Percentiles rank a stretch among this genome's conserved stretches.
These are phyloP conservation scores for Chaetomiaceae sp. DNA, from an alignment of 2,329 filamentous ascomycete species.

Conservation along the genomic window DNA sequence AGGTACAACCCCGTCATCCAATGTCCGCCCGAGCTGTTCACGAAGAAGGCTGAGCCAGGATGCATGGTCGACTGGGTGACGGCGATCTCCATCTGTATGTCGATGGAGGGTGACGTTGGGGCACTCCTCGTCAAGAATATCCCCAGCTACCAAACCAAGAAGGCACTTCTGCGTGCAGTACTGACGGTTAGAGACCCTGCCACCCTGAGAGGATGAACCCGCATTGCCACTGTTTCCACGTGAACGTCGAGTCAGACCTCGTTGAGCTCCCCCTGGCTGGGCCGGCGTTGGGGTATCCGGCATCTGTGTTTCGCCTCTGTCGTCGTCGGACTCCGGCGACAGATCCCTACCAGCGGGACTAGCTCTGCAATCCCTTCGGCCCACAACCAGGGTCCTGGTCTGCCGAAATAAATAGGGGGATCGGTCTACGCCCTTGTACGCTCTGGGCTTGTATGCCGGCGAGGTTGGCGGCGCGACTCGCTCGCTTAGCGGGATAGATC, in stretches of 20 bases:
- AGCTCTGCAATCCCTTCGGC: neutral
- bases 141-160: slow-evolving; percentile 32
- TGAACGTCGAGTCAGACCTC: neutral
- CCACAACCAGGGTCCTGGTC: neutral
- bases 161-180: slow-evolving; percentile 41
- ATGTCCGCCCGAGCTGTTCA: slow-evolving; percentile 30
- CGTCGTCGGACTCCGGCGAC: slow-evolving; percentile 6
- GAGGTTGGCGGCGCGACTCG: slow-evolving; percentile 14
- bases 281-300: slow-evolving; percentile 9
- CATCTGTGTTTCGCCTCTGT: neutral
- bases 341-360: neutral
- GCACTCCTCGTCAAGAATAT: slow-evolving; percentile 31
- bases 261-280: neutral
- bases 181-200: slow-evolving; percentile 4
- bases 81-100: slow-evolving; percentile 12
- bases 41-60: slow-evolving; percentile 31
- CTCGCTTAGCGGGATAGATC: neutral
- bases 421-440: slow-evolving; percentile 18
- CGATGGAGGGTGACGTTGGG: slow-evolving; percentile 27
- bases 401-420: slow-evolving; percentile 13
- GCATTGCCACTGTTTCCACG: neutral
- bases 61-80: slow-evolving; percentile 29
- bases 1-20: slow-evolving; percentile 31
- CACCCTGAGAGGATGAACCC: neutral
- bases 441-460: slow-evolving; percentile 18